Evolutionary conservation across 2,329 filamentous ascomycete genomes (phyloP).

Genomic region (Talaromyces funiculosus): DNA sequence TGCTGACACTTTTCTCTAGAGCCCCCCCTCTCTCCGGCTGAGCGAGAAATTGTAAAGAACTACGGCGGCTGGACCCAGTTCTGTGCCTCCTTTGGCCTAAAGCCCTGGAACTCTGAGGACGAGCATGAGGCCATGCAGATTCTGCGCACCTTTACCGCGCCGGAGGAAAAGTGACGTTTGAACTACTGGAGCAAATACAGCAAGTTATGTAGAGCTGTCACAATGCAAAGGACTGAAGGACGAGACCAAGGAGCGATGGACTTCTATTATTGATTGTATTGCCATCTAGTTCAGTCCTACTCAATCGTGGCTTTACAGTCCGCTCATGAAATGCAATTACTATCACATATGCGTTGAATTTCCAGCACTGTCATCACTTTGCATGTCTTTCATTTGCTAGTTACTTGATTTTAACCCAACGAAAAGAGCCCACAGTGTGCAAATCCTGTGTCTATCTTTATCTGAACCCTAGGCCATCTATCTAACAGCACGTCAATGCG

Average conservation of each 20-base stretch:
- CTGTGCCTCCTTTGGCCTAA: conserved; percentile 20
- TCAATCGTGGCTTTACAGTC: neutral
- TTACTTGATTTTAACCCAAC: neutral
- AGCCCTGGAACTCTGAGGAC: conserved; percentile 23
- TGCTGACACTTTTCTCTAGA: conserved; percentile 17
- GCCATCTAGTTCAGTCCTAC: neutral
- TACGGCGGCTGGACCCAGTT: conserved; percentile 27
- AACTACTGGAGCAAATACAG: neutral
- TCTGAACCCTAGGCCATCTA: neutral
- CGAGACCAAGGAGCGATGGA: neutral
- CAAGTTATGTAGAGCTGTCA: neutral
- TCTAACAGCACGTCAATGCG: neutral
- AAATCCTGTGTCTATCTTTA: no score
- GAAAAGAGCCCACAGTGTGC: neutral
- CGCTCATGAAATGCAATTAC: neutral
- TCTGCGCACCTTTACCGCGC: neutral
- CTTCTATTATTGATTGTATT: neutral
- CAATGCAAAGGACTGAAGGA: neutral
- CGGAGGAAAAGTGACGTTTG: neutral
- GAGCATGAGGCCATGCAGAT: conserved; percentile 18
- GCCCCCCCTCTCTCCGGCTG: conserved; percentile 21
- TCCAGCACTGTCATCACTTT: neutral
- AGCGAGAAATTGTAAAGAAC: conserved; percentile 22
- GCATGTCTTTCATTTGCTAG: neutral
- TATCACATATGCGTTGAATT: neutral